Evolutionary conservation across 257 asterid genomes (phyloP).

Genomic region (Cinchona pubescens): DNA sequence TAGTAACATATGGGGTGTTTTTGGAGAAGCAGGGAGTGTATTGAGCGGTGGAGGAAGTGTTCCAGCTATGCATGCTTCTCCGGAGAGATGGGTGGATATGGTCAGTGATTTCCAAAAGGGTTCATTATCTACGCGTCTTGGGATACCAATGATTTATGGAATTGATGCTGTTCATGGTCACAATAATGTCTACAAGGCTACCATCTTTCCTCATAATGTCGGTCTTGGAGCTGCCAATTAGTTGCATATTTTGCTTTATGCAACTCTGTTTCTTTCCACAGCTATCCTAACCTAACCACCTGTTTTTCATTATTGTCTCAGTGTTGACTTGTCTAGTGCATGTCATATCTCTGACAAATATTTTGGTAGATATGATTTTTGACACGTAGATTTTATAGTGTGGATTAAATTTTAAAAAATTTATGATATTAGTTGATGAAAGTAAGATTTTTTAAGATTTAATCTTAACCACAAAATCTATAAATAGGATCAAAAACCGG

Average conservation of each 20-base stretch:
- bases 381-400: too few relatives aligned
- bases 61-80: conserved; percentile 48
- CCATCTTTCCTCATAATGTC: conserved; percentile 65
- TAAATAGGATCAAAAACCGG: too few relatives aligned
- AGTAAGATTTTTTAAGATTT: too few relatives aligned
- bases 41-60: conserved; percentile 73
- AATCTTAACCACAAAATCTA: too few relatives aligned
- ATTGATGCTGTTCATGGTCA: conserved; percentile 73
- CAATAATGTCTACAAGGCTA: conserved; percentile 54
- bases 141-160: conserved; percentile 65
- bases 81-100: conserved; percentile 67
- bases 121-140: conserved; percentile 56
- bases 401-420: too few relatives aligned
- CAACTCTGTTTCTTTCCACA: neutral
- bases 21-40: conserved; percentile 47
- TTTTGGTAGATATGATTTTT: too few relatives aligned
- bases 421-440: too few relatives aligned
- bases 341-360: neutral
- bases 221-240: conserved; percentile 74
- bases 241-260: conserved; percentile 1
- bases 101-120: conserved; percentile 60
- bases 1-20: neutral
- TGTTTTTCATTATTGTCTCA: neutral
- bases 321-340: neutral
- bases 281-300: neutral